phyloP scores from a whole-genome alignment of 2,329 filamentous ascomycete genomes.

The Alternaria rosae region DNA sequence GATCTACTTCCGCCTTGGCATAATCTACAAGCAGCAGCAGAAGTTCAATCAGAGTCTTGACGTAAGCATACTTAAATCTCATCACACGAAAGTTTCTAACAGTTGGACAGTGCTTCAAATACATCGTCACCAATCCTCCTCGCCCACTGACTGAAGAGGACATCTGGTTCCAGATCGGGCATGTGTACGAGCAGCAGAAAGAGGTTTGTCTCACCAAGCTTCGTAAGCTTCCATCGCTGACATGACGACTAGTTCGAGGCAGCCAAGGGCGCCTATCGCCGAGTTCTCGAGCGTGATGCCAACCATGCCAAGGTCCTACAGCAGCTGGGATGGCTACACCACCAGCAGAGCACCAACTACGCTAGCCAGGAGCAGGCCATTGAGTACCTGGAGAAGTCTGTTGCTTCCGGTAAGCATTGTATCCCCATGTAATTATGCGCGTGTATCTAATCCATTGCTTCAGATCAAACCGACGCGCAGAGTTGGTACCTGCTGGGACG shows the following conservation, averaged over 20 bases:
- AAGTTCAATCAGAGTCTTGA: constrained; percentile 93
- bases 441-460: constrained; percentile 23
- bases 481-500: constrained; percentile 98
- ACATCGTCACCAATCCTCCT: constrained; percentile 92
- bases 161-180: constrained; percentile 99
- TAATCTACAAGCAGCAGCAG: constrained; percentile 98
- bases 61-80: constrained; percentile 58
- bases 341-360: constrained; percentile 92
- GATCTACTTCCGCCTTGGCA: constrained; percentile 98
- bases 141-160: constrained; percentile 94
- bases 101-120: constrained; percentile 88
- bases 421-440: constrained; percentile 16
- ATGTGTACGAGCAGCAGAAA: constrained; percentile 98
- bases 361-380: constrained; percentile 95
- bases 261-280: constrained; percentile 89
- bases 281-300: constrained; percentile 91
- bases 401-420: constrained; percentile 76
- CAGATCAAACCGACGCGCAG: constrained; percentile 93
- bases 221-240: constrained; percentile 28
- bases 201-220: constrained; percentile 71
- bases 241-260: constrained; percentile 76
- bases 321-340: constrained; percentile 96
- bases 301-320: constrained; percentile 98
- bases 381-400: constrained; percentile 96
- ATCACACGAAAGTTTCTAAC: constrained; percentile 16